phyloP scores from a whole-genome alignment of 768 basidiomycete species.

The Pisolithus marmoratus region DNA sequence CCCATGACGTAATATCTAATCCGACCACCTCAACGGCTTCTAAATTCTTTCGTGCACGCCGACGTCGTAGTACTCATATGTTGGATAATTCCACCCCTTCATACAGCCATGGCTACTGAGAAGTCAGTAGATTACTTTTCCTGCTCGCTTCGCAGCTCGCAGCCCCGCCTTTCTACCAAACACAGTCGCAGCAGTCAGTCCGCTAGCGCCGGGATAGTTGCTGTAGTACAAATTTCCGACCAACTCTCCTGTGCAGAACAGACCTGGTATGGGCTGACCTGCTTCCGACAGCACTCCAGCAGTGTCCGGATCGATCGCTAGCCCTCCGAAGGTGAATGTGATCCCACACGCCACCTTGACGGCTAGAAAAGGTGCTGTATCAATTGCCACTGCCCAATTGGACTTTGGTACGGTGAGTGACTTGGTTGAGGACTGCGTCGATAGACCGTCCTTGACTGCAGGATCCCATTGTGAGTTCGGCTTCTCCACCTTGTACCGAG shows the following conservation, averaged over 20 bases:
- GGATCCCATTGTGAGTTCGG: conserved; percentile 48
- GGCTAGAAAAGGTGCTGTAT: conserved; percentile 51
- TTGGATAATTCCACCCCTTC: too few relatives aligned
- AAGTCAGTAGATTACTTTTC: background rate
- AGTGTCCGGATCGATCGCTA: conserved; percentile 52
- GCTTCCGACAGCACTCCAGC: conserved; percentile 41
- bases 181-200: conserved; percentile 58
- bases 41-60: too few relatives aligned
- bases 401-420: conserved; percentile 48
- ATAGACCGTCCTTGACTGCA: conserved; percentile 55
- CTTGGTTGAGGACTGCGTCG: conserved; percentile 38
- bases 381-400: conserved; percentile 61
- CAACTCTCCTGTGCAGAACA: conserved; percentile 68
- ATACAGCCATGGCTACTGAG: too few relatives aligned
- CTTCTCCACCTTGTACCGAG: conserved; percentile 30
- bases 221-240: conserved; percentile 57
- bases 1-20: too few relatives aligned
- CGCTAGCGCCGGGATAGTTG: conserved; percentile 70
- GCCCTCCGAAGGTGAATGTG: conserved; percentile 69
- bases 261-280: conserved; percentile 40
- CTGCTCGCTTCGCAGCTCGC: conserved; percentile 33
- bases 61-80: too few relatives aligned
- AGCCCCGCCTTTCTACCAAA: conserved; percentile 55
- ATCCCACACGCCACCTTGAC: conserved; percentile 66
- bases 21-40: too few relatives aligned